A percentile compares a stretch with the other conserved stretches of the same genome.
Conservation (phyloP, 331 rosid species). For the Dryas integrifolia region DNA sequence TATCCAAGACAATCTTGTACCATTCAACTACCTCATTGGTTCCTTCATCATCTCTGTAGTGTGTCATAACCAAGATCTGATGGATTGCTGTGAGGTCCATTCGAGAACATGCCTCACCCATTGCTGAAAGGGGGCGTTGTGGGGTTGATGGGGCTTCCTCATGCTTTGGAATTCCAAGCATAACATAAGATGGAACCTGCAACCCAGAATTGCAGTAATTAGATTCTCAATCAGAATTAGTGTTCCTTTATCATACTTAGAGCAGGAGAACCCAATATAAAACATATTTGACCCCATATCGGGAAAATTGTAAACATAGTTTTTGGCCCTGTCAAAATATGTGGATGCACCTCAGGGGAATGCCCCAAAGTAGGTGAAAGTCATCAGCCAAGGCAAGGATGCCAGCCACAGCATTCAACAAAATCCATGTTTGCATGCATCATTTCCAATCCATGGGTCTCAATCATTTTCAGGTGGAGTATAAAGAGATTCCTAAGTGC, state of each 20-base stretch:
- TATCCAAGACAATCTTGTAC: slow-evolving; percentile 10
- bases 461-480: background rate
- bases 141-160: slow-evolving; percentile 88
- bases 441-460: background rate
- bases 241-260: slow-evolving; percentile 22
- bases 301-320: background rate
- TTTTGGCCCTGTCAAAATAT: slow-evolving; percentile 7
- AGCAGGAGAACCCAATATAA: background rate
- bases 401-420: slow-evolving; percentile 5
- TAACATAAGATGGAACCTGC: slow-evolving; percentile 78
- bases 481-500: background rate
- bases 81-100: slow-evolving; percentile 99
- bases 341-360: slow-evolving; percentile 6
- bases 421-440: slow-evolving; percentile 8
- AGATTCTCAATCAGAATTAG: slow-evolving; percentile 9
- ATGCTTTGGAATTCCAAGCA: slow-evolving; percentile 86
- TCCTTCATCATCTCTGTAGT: slow-evolving; percentile 93
- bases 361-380: slow-evolving; percentile 3
- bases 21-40: slow-evolving; percentile 74
- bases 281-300: background rate
- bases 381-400: slow-evolving; percentile 1
- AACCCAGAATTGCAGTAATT: slow-evolving; percentile 18
- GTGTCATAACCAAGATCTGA: slow-evolving; percentile 78
- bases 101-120: slow-evolving; percentile 99
- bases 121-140: slow-evolving; percentile 87